Evolutionary conservation across 2,329 filamentous ascomycete genomes (phyloP), one percentile per base, ranked within the genome.

Genomic region (Penicillium italicum): DNA sequence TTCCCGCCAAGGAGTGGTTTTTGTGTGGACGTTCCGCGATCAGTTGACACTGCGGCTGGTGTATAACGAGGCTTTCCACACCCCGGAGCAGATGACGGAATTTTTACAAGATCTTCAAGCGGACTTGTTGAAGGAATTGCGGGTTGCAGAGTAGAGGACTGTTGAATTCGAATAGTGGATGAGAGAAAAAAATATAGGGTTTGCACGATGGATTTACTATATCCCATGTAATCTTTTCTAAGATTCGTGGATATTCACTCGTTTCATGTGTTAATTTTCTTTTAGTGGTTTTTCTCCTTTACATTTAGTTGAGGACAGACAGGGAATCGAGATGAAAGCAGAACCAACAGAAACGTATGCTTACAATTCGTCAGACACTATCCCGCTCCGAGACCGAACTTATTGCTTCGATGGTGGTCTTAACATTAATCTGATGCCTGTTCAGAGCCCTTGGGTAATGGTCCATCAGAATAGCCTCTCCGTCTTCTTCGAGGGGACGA

Each of bases 41-140:
- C 62, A 66, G 57, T 51, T 74, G 49, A 69, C 61, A 33, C 52
- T 74, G 30, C 65, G 65, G 20, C 63, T 62, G 20, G 67, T 68
- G 18, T 74, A 69, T 56, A 72, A 74, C 30, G 63, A 69, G 50
- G 62, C 68, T 9, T 74, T 66, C 53, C 65, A 73, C 62, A 62
- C 53, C 1, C 51, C 31, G 7, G 55, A 40, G 2, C 67, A 65
- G 52, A 68, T 72, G 60, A 40, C 30, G 6, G 56, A 58, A 40
- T 62, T 72, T 40, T 50, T 33, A 24, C 46, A 31, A 0, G 52
- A 55, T 22, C 12, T 50, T 33, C 20, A 45, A 24, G 36, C 24
- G 12, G 24, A 49, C 12, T 12, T 55, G 18, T 44, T 55, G 33
- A 45, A 36, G 9, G 8, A 50, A 45, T 31, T 49, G 18, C 10